These are phyloP conservation scores for Quercus glauca DNA, from an alignment of 306 rosid species.

Conservation along the genomic window DNA sequence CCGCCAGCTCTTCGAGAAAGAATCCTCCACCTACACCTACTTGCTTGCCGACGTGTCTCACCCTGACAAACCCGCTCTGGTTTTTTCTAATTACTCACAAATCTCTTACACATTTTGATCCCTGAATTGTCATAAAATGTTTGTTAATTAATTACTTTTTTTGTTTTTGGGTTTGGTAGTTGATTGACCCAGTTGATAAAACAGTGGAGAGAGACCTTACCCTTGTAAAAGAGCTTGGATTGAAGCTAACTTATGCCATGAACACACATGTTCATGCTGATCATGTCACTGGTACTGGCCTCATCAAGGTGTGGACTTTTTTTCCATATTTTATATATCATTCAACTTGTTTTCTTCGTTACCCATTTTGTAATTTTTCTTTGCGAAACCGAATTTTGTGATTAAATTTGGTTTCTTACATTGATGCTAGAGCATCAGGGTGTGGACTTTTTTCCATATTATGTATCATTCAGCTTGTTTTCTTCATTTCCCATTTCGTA, in stretches of 20 bases:
- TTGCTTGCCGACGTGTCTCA: constrained; percentile 79
- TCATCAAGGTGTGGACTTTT: constrained; percentile 54
- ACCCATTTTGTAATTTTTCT: too few relatives aligned
- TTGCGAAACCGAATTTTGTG: background rate
- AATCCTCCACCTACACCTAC: constrained; percentile 87
- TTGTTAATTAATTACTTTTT: constrained; percentile 8
- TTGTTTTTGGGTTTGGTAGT: constrained; percentile 27
- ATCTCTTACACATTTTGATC: too few relatives aligned
- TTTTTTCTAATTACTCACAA: constrained; percentile 14
- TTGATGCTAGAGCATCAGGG: too few relatives aligned
- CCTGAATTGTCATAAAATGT: background rate
- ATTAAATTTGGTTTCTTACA: background rate
- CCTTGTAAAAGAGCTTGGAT: constrained; percentile 65
- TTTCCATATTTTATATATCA: background rate
- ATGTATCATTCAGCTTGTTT: background rate
- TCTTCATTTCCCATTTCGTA: too few relatives aligned
- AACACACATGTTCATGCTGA: constrained; percentile 99
- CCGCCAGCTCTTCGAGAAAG: constrained; percentile 95
- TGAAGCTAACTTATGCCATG: constrained; percentile 74
- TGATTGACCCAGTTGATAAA: constrained; percentile 96
- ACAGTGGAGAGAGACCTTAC: constrained; percentile 84
- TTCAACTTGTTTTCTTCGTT: too few relatives aligned
- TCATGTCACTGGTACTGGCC: constrained; percentile 94
- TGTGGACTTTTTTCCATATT: background rate
- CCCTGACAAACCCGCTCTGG: constrained; percentile 77